Conservation (phyloP, 441 rosid genomes). For the Cnidoscolus chayamansa region DNA sequence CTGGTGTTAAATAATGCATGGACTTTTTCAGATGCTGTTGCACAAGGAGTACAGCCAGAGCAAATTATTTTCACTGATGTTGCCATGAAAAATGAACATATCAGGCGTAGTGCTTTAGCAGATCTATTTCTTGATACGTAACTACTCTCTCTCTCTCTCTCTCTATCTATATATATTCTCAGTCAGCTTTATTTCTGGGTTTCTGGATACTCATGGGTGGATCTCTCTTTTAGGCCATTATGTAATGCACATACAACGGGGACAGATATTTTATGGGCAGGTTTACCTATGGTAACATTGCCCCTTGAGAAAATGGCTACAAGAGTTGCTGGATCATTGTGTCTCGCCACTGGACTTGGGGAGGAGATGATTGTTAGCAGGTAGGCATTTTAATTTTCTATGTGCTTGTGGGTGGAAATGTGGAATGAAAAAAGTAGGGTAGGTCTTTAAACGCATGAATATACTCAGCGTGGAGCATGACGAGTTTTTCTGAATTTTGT, state of each 20-base stretch:
- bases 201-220: conserved; percentile 8
- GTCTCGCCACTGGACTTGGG: conserved; percentile 94
- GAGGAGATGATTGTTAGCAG: conserved; percentile 95
- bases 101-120: conserved; percentile 91
- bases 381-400: conserved; percentile 29
- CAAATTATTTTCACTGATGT: conserved; percentile 98
- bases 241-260: conserved; percentile 99
- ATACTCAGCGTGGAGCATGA: neutral
- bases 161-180: neutral
- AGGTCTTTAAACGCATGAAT: no score
- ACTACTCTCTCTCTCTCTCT: neutral
- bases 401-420: neutral
- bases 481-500: neutral
- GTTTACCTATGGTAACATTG: conserved; percentile 90
- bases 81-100: conserved; percentile 96
- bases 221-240: conserved; percentile 56
- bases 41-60: conserved; percentile 83
- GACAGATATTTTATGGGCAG: conserved; percentile 97
- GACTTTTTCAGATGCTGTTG: conserved; percentile 65
- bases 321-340: conserved; percentile 97
- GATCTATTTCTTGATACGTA: conserved; percentile 97
- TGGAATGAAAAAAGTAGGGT: neutral
- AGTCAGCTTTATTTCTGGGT: neutral
- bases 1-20: neutral
- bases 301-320: conserved; percentile 99